phyloP scores from a whole-genome alignment of 106 monocot species.

The Posidonia australis region DNA sequence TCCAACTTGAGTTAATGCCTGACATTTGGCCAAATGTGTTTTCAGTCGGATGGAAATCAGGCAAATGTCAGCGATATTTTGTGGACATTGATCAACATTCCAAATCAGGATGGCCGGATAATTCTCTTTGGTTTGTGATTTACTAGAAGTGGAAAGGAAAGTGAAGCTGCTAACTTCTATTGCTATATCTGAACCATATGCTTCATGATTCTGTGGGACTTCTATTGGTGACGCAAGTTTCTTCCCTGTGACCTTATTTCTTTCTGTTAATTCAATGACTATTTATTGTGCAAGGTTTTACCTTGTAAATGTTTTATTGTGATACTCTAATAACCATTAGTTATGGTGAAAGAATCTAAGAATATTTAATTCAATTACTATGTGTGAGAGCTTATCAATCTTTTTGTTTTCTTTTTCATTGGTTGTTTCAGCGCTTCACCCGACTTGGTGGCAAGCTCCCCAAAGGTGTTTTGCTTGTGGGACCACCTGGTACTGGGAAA shows the following conservation, averaged over 20 bases:
- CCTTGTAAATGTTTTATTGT: neutral
- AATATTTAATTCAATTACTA: neutral
- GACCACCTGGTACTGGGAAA: constrained; percentile 98
- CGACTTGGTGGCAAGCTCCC: constrained; percentile 96
- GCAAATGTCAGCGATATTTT: too few relatives aligned
- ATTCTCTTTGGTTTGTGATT: too few relatives aligned
- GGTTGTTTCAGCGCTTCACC: constrained; percentile 70
- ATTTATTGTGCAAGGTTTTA: neutral
- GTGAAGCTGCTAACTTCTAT: neutral
- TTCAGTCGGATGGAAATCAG: too few relatives aligned
- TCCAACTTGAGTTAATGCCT: too few relatives aligned
- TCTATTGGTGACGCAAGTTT: too few relatives aligned
- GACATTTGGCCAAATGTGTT: too few relatives aligned
- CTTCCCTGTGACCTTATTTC: too few relatives aligned
- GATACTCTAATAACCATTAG: neutral
- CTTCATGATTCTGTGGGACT: too few relatives aligned
- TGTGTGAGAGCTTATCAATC: neutral
- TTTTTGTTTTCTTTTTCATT: neutral
- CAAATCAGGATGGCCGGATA: too few relatives aligned
- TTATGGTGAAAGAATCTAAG: neutral
- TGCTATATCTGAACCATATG: too few relatives aligned
- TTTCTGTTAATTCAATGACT: too few relatives aligned
- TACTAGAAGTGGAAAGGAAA: neutral
- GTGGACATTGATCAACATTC: too few relatives aligned
- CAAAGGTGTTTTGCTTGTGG: constrained; percentile 94